Base-by-base conservation (phyloP, 2,329 filamentous ascomycete genomes). In the Westerdykella aurantiaca region DNA sequence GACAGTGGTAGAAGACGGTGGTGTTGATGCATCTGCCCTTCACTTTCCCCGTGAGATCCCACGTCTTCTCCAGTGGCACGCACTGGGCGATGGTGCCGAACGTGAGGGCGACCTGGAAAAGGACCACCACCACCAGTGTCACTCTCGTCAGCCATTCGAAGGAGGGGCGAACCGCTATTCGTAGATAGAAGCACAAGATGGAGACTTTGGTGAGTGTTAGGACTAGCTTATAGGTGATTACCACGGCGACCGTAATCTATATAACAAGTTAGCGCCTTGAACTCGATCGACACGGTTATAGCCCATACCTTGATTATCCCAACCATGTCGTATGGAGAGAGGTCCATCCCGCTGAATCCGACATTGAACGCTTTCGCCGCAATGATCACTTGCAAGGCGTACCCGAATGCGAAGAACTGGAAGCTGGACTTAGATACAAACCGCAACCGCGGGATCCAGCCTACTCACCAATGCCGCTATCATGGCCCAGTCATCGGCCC, bases 101-200 rank as follows among this genome's bases (percentile, higher is more conserved):
- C 9, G 52, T 48, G 13, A 62, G 40, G 37, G 58, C 48, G 14
- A 52, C 31, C 34, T 56, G 46, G 46, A 57, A 48, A 37, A 16
- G 33, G 16, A 45, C 21, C 44, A 55, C 43, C 37, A 57, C 40
- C 9, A 29, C 39, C n/a, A 64, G 56, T n/a, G 55, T 64, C 9
- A 39, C 49, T 41, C 53, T 55, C 40, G 55, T 60, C 5, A 57
- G 34, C 14, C 43, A 48, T 10, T 53, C 51, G 25, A 66, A 60
- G 3, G 38, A 44, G 16, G 43, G 52, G 13, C 46, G 49, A 2
- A 56, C 51, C n/a, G 59, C 58, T 53, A 37, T 37, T 31, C 61
- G 52, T 1, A 65, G 48, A 34, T 66, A 66, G 11, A 66, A 60
- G 35, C 51, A 48, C 4, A 66, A 37, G 22, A 66, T 66, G 9